phyloP scores from a whole-genome alignment of 1,284 basidiomycete species.

The Pascua guehoae region DNA sequence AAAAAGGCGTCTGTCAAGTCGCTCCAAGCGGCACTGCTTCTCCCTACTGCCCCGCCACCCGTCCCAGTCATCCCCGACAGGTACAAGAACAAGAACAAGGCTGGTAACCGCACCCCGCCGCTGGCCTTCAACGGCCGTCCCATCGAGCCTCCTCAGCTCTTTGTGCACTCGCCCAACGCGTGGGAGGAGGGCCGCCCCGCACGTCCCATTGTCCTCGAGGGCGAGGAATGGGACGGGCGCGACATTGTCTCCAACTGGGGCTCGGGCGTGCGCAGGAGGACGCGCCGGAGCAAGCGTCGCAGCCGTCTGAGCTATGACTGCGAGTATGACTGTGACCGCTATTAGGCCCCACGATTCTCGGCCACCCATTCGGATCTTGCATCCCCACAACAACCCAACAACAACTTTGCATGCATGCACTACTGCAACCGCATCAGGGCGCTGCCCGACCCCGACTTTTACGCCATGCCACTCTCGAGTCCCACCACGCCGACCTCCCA shows the following conservation, averaged over 20 bases:
- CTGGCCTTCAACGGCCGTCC: conserved; percentile 8
- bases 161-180: conserved; percentile 43
- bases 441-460: too few species aligned
- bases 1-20: conserved; percentile 44
- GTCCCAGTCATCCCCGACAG: conserved; percentile 36
- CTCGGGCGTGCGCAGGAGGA: conserved; percentile 8
- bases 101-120: conserved; percentile 10
- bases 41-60: conserved; percentile 35
- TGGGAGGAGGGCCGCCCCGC: conserved; percentile 41
- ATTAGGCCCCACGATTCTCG: too few species aligned
- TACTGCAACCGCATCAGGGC: too few species aligned
- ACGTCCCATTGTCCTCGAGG: conserved; percentile 41
- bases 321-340: too few species aligned
- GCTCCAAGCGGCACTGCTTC: conserved; percentile 36
- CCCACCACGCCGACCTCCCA: too few species aligned
- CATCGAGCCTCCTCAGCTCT: conserved; percentile 32
- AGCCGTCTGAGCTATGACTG: not conserved
- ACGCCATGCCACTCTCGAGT: too few species aligned
- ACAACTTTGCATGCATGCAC: too few species aligned
- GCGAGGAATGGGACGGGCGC: conserved; percentile 44
- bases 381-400: too few species aligned
- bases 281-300: conserved; percentile 4
- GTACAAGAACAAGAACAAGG: conserved; percentile 9
- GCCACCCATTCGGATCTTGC: too few species aligned
- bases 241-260: conserved; percentile 17